Evolutionary conservation across 108 stramenopile genomes (phyloP).

Genomic region (Bacterosira constricta): DNA sequence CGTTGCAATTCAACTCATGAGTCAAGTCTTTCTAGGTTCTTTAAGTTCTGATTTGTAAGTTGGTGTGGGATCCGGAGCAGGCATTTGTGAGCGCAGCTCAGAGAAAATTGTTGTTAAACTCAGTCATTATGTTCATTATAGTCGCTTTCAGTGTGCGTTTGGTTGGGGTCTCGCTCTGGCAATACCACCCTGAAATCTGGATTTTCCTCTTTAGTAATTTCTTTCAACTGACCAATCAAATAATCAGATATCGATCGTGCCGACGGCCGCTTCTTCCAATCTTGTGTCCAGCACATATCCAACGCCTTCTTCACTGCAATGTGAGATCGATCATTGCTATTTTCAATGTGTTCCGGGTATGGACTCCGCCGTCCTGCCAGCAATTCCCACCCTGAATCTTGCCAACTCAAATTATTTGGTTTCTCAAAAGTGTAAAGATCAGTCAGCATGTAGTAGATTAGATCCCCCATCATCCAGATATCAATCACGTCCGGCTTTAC

Average conservation of each 20-base stretch:
- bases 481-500: constrained; percentile 40
- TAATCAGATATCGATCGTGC: constrained; percentile 34
- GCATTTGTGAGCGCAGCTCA: no score
- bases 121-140: constrained; percentile 33
- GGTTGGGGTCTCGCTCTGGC: constrained; percentile 38
- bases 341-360: constrained; percentile 34
- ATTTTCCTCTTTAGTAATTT: constrained; percentile 37
- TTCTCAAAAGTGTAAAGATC: constrained; percentile 46
- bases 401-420: constrained; percentile 33
- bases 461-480: constrained; percentile 55
- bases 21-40: no score
- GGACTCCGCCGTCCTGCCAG: constrained; percentile 29
- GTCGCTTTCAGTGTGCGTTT: constrained; percentile 31
- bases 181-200: constrained; percentile 45
- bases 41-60: no score
- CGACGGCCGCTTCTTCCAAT: constrained; percentile 39
- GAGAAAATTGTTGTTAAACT: neutral
- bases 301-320: constrained; percentile 47
- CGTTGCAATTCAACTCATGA: no score
- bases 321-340: constrained; percentile 39
- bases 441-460: constrained; percentile 44
- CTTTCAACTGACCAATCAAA: constrained; percentile 27
- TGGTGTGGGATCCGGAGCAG: no score
- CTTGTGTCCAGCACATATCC: constrained; percentile 54
- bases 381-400: constrained; percentile 19